Conservation (phyloP, 805 yeast species). For the Vanderwaltozyma tropicalis region DNA sequence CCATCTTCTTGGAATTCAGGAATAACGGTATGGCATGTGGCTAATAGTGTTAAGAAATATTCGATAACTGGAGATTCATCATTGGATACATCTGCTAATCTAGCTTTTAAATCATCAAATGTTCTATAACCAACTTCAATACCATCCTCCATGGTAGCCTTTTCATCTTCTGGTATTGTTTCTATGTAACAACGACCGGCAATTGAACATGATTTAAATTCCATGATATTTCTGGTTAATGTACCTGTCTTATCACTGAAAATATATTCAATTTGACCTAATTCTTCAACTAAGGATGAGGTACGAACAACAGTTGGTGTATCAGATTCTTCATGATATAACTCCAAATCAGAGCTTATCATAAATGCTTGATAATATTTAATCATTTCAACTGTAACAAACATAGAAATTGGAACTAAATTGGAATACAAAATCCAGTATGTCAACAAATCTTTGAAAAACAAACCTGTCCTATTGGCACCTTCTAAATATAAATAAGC, state of each 20-base stretch:
- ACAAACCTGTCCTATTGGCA: slow-evolving; percentile 54
- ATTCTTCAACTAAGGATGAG: slow-evolving; percentile 89
- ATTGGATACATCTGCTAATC: slow-evolving; percentile 34
- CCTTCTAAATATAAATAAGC: slow-evolving; percentile 61
- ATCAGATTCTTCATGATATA: slow-evolving; percentile 79
- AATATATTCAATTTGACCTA: slow-evolving; percentile 93
- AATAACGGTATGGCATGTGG: slow-evolving; percentile 95
- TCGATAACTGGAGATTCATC: slow-evolving; percentile 44
- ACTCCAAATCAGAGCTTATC: slow-evolving; percentile 89
- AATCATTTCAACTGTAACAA: slow-evolving; percentile 92
- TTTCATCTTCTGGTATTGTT: slow-evolving; percentile 84
- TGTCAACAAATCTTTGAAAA: slow-evolving; percentile 80
- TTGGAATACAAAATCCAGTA: slow-evolving; percentile 95
- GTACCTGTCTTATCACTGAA: slow-evolving; percentile 98
- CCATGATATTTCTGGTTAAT: slow-evolving; percentile 91
- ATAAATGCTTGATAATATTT: slow-evolving; percentile 91
- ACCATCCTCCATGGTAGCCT: slow-evolving; percentile 65
- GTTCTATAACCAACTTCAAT: slow-evolving; percentile 69
- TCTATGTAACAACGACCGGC: slow-evolving; percentile 85
- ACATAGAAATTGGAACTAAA: slow-evolving; percentile 92
- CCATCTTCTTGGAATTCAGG: slow-evolving; percentile 69
- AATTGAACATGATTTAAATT: slow-evolving; percentile 84
- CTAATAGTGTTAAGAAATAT: slow-evolving; percentile 71
- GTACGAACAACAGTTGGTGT: slow-evolving; percentile 94
- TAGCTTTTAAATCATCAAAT: slow-evolving; percentile 50